Base-by-base conservation (phyloP, 306 rosid species). In the Gastrolobium villosum region DNA sequence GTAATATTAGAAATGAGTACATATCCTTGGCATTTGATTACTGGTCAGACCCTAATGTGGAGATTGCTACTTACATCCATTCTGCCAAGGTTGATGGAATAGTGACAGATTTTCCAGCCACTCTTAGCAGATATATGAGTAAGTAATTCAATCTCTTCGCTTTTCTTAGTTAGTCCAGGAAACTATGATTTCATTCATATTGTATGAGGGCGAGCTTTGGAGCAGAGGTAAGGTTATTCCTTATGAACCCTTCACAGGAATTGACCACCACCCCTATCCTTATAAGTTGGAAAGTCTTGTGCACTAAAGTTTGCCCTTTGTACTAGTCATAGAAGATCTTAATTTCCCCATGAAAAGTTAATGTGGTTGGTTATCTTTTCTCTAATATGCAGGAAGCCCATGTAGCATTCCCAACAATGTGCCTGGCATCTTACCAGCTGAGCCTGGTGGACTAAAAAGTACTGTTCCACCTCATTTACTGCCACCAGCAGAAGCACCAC, bases 61-160 rank as follows among this genome's bases (percentile, higher is more conserved):
- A 90, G 81, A 56, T 93, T 31, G 86, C 96, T 10, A 87, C 94
- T 15, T 89, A 70, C 15, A 77, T 81, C 35, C 79, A 71, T 28
- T 40, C 32, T 20, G 74, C 76, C 3, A 13, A 6, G 30, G 94
- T 85, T 10, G 96, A 93, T 49, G 98, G 96, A 44, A 15, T 93
- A 10, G 65, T 90, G 14, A 90, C 94, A 0, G 94, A 87, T 59
- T 90, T 62, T 59, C 98, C 96, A 2, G 87, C 73, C 64, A 89
- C 94, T 65, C 84, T 91, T 0, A 89, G 75, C 48, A 87, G 82
- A 80, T 93, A 83, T 11, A 30, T 88, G 71, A 87, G 96, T 90
- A 89, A 73, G 90, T 35, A 32, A 36, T 72, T 34, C 35, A 20
- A 55, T 73, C 43, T 75, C 14, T 50, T 11, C 13, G 20, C 35